Percentiles rank a stretch among this genome's conserved stretches.
These are phyloP conservation scores for Aspergillus cejpii DNA, from an alignment of 2,329 filamentous ascomycete species.

Conservation along the genomic window DNA sequence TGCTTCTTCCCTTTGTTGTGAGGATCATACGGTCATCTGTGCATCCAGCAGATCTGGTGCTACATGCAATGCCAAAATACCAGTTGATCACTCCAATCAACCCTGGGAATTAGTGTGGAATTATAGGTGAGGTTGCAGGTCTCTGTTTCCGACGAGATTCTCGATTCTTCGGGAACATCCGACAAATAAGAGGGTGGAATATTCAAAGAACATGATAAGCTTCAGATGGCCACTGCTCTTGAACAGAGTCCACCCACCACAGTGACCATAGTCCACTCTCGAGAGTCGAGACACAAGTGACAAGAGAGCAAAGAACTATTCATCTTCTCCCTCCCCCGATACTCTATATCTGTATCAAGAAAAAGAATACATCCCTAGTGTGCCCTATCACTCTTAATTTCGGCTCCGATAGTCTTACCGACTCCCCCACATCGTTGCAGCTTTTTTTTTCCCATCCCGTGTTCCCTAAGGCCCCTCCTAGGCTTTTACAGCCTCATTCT, in stretches of 20 bases:
- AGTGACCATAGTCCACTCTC: too few species aligned
- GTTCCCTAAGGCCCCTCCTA: background rate
- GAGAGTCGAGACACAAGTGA: too few species aligned
- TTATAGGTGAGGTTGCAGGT: background rate
- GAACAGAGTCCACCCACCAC: too few species aligned
- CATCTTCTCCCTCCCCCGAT: background rate
- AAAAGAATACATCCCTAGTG: constrained; percentile 4
- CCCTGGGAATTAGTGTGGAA: background rate
- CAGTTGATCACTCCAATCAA: background rate
- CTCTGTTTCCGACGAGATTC: background rate
- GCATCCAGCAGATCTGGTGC: background rate
- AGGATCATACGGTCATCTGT: background rate
- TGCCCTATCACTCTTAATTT: constrained; percentile 10
- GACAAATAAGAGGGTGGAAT: background rate
- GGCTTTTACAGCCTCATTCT: background rate
- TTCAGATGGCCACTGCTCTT: too few species aligned
- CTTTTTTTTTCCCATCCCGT: background rate
- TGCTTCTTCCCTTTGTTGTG: background rate
- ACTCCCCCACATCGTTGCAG: constrained; percentile 2
- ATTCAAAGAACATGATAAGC: too few species aligned
- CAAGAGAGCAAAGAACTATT: background rate
- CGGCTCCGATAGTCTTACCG: constrained; percentile 11
- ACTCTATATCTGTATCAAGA: constrained; percentile 1
- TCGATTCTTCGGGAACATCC: background rate
- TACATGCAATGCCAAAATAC: background rate